Evolutionary conservation across 306 rosid species (phyloP).

Genomic region (Biancaea sappan): DNA sequence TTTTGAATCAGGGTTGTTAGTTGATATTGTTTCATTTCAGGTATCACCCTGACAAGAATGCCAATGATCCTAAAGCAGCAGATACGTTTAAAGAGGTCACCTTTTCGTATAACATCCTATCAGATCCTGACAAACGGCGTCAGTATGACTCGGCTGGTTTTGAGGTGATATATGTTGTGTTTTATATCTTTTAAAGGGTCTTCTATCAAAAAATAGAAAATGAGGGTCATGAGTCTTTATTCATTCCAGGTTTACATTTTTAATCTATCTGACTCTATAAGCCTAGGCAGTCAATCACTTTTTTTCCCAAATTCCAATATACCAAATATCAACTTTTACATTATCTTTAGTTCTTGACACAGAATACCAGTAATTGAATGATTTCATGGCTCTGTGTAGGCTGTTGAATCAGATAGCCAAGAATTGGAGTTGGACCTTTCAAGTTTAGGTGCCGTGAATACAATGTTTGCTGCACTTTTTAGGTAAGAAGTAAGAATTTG

Average conservation of each 20-base stretch:
- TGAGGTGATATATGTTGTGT: slow-evolving; percentile 64
- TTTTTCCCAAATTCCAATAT: slow-evolving; percentile 3
- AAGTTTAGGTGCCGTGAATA: slow-evolving; percentile 94
- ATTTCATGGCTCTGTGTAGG: slow-evolving; percentile 55
- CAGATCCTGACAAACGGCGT: slow-evolving; percentile 88
- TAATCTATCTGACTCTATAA: slow-evolving; percentile 18
- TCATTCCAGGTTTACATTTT: slow-evolving; percentile 22
- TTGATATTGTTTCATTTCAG: slow-evolving; percentile 51
- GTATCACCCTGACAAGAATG: slow-evolving; percentile 98
- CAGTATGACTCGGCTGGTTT: slow-evolving; percentile 94
- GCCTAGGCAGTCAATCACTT: background rate
- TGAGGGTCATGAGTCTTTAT: slow-evolving; percentile 17
- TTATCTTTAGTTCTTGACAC: slow-evolving; percentile 2
- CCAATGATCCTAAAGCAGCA: slow-evolving; percentile 97
- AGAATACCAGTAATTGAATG: slow-evolving; percentile 13
- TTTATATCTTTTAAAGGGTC: no score
- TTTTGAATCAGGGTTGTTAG: slow-evolving; percentile 14
- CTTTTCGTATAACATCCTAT: slow-evolving; percentile 81
- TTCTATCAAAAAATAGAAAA: no score
- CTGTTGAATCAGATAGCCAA: slow-evolving; percentile 89
- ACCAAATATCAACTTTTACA: background rate
- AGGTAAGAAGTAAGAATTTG: slow-evolving; percentile 49
- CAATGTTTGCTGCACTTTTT: slow-evolving; percentile 99
- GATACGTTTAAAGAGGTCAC: slow-evolving; percentile 96
- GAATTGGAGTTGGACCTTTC: slow-evolving; percentile 99